These are phyloP conservation scores for Peltaster fructicola DNA, from an alignment of 2,329 filamentous ascomycete species.

Conservation along the genomic window DNA sequence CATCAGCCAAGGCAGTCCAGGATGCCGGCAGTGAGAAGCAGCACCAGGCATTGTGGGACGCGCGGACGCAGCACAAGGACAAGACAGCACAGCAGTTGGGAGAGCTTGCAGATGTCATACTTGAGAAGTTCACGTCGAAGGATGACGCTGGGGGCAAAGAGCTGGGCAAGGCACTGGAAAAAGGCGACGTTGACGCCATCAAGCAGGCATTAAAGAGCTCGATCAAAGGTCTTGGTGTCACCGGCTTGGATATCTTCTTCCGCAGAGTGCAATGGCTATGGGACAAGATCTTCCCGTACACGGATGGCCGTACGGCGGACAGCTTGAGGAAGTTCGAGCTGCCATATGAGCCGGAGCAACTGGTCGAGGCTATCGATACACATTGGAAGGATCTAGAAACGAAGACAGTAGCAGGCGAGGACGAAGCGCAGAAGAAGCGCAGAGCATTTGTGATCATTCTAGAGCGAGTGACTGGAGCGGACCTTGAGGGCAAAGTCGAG, in stretches of 20 bases:
- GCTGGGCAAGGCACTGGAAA: slow-evolving; percentile 17
- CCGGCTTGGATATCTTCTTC: slow-evolving; percentile 26
- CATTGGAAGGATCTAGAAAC: slow-evolving; percentile 20
- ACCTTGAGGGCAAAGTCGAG: slow-evolving; percentile 22
- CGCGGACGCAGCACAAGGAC: slow-evolving; percentile 28
- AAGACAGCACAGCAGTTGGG: slow-evolving; percentile 27
- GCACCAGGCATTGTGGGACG: slow-evolving; percentile 23
- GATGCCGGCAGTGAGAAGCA: slow-evolving; percentile 22
- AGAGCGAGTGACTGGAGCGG: slow-evolving; percentile 21
- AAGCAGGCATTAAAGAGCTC: slow-evolving; percentile 17
- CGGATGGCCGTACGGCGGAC: slow-evolving; percentile 20
- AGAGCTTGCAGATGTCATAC: slow-evolving; percentile 16
- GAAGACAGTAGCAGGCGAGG: slow-evolving; percentile 13
- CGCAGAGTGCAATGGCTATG: slow-evolving; percentile 25
- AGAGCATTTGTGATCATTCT: slow-evolving; percentile 23
- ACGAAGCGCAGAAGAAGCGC: slow-evolving; percentile 19
- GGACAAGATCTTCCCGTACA: slow-evolving; percentile 22
- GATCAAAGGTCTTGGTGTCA: slow-evolving; percentile 25
- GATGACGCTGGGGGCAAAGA: slow-evolving; percentile 17
- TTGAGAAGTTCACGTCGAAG: slow-evolving; percentile 16
- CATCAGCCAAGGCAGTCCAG: slow-evolving; percentile 16
- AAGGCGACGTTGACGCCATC: slow-evolving; percentile 15
- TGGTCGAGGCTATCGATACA: slow-evolving; percentile 19
- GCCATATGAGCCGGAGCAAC: slow-evolving; percentile 17
- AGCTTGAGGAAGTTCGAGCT: slow-evolving; percentile 21